phyloP scores from a whole-genome alignment of 345 rosid species.

The Passiflora organensis region DNA sequence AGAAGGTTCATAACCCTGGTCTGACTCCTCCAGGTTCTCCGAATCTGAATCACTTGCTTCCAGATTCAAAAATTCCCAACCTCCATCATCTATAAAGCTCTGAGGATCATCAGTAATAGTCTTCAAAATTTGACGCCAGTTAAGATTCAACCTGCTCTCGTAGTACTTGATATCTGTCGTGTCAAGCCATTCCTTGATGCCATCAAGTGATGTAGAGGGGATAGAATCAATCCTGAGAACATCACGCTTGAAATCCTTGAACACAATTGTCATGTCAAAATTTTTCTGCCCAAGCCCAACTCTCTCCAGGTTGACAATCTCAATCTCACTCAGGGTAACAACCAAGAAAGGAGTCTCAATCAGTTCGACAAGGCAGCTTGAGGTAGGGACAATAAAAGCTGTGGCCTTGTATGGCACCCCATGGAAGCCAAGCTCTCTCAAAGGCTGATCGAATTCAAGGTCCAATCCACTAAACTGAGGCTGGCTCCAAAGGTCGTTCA shows the following conservation, averaged over 20 bases:
- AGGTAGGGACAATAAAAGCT: conserved; percentile 81
- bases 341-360: conserved; percentile 78
- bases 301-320: conserved; percentile 94
- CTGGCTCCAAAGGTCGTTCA: conserved; percentile 83
- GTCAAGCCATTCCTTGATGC: conserved; percentile 94
- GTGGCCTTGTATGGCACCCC: conserved; percentile 84
- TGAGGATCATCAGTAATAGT: conserved; percentile 85
- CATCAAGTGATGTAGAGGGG: conserved; percentile 69
- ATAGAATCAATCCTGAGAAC: conserved; percentile 80
- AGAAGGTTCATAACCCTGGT: conserved; percentile 85
- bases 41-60: conserved; percentile 89
- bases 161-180: conserved; percentile 85
- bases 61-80: conserved; percentile 88
- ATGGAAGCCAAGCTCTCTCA: conserved; percentile 88
- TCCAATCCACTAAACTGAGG: conserved; percentile 70
- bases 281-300: conserved; percentile 89
- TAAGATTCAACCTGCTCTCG: conserved; percentile 89
- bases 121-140: conserved; percentile 89
- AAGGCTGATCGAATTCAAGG: conserved; percentile 95
- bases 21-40: conserved; percentile 71
- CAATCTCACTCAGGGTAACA: conserved; percentile 79
- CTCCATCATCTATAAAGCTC: conserved; percentile 78
- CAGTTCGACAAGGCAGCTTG: conserved; percentile 85
- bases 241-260: conserved; percentile 90
- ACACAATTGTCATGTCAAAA: conserved; percentile 86